Evolutionary conservation across 2,329 filamentous ascomycete species (phyloP), one percentile per base, ranked within the genome.

Genomic region (Stagonosporopsis vannaccii): DNA sequence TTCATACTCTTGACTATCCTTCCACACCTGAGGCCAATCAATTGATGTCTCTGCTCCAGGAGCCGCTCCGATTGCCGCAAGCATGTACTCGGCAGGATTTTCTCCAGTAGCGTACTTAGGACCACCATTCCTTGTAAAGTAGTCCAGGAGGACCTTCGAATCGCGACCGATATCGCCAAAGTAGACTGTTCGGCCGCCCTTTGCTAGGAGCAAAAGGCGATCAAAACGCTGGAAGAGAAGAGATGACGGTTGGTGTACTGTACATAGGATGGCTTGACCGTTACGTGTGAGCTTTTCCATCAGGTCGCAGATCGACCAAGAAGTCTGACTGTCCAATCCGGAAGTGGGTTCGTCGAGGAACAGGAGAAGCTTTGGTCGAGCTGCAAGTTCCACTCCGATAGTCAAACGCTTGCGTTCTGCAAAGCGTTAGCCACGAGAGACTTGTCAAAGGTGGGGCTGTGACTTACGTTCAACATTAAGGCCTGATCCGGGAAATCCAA

Each of bases 201-300:
- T 88, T n/a, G 87, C 87, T 7, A 94, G 80, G 77, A 94, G 90
- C 19, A 94, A 81, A 4, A 95, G 83, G 43, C 89, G 84, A 68
- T 94, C 90, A 71, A 95, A 97, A 51, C 90, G 87, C 74, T 96
- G 90, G 81, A 97, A 96, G 26, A 97, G 83, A 81, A 95, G 91
- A 23, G 92, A 92, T 4, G 91, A 96, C 9, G 93, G 93, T 75
- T 97, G 93, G 75, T 97, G 93, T 58, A 97, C 96, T 0, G 93
- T 97, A 78, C 92, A 96, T 7, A 97, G 85, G 73, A 97, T 90
- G 43, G 93, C 92, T 56, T 72, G 70, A 15, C 93, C 93, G 59
- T 87, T 89, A 73, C 93, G 89, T 62, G 91, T 91, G 19, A 97
- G 84, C 77, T 95, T 97, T 74, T 94, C 88, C 39, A 97, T 85